Evolutionary conservation across 768 basidiomycete genomes (phyloP).

Genomic region (Obba rivulosa): DNA sequence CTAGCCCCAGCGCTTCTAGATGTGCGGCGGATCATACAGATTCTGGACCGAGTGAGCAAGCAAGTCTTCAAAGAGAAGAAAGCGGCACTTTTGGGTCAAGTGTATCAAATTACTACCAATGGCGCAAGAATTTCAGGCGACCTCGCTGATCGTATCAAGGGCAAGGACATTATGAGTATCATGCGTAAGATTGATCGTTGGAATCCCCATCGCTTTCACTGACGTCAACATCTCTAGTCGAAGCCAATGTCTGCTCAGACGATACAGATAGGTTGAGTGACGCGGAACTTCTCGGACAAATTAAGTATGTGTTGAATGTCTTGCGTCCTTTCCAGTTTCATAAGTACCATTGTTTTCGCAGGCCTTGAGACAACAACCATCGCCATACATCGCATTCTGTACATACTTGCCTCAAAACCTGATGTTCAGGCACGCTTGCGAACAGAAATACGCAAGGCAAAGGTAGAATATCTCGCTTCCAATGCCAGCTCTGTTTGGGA

Average conservation of each 20-base stretch:
- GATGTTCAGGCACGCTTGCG: slow-evolving; percentile 29
- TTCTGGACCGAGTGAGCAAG: slow-evolving; percentile 26
- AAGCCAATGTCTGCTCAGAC: slow-evolving; percentile 25
- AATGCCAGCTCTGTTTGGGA: slow-evolving; percentile 20
- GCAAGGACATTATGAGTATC: slow-evolving; percentile 35
- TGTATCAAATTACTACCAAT: neutral
- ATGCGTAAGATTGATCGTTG: slow-evolving; percentile 24
- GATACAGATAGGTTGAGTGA: slow-evolving; percentile 28
- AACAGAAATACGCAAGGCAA: slow-evolving; percentile 26
- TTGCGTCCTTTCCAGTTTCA: neutral
- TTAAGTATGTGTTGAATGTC: no score
- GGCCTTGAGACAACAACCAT: slow-evolving; percentile 25
- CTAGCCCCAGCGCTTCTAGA: slow-evolving; percentile 24
- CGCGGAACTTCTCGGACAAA: slow-evolving; percentile 32
- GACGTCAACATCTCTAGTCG: slow-evolving; percentile 18
- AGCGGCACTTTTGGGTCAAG: slow-evolving; percentile 10
- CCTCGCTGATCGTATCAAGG: slow-evolving; percentile 12
- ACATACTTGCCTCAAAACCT: slow-evolving; percentile 25
- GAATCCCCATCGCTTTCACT: neutral
- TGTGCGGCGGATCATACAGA: slow-evolving; percentile 20
- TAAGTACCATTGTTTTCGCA: slow-evolving; percentile 31
- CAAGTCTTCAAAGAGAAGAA: slow-evolving; percentile 27
- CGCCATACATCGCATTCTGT: slow-evolving; percentile 28
- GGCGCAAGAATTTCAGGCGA: slow-evolving; percentile 1
- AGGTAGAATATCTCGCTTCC: slow-evolving; percentile 11